These are phyloP conservation scores for Candida chauliodis DNA, from an alignment of 805 yeast species.

Conservation along the genomic window DNA sequence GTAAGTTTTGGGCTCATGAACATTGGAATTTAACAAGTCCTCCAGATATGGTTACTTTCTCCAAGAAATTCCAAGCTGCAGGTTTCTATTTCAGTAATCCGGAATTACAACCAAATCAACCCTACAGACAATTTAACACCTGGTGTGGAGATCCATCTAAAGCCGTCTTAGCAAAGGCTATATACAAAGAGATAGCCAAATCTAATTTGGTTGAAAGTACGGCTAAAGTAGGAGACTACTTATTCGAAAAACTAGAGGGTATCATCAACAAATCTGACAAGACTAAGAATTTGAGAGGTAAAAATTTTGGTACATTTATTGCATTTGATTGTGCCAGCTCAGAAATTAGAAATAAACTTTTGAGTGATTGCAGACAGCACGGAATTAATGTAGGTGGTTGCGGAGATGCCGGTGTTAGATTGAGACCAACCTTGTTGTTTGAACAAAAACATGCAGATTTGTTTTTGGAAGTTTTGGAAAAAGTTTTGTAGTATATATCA, in stretches of 20 bases:
- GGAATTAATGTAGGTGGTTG: constrained; percentile 72
- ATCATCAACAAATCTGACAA: constrained; percentile 36
- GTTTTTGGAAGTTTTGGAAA: constrained; percentile 42
- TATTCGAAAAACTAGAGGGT: constrained; percentile 40
- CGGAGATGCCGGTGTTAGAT: constrained; percentile 54
- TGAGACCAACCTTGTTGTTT: constrained; percentile 64
- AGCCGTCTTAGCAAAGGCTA: constrained; percentile 60
- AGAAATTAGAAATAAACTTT: constrained; percentile 44
- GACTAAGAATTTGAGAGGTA: constrained; percentile 55
- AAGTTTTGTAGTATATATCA: constrained; percentile 12
- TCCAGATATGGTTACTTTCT: constrained; percentile 68
- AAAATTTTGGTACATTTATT: constrained; percentile 60
- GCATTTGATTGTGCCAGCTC: constrained; percentile 56
- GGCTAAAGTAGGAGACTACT: constrained; percentile 51
- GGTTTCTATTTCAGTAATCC: constrained; percentile 66
- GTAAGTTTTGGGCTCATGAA: constrained; percentile 72
- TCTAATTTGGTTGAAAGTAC: constrained; percentile 48
- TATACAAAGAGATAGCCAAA: constrained; percentile 51
- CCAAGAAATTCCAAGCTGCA: constrained; percentile 71
- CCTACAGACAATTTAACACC: constrained; percentile 72
- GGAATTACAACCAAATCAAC: constrained; percentile 53
- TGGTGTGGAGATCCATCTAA: constrained; percentile 78
- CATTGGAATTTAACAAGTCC: constrained; percentile 60
- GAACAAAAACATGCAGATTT: constrained; percentile 60
- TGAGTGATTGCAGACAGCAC: constrained; percentile 41